These are phyloP conservation scores for Sordariomycetes sp. DNA, from an alignment of 2,329 filamentous ascomycete genomes.

Conservation along the genomic window DNA sequence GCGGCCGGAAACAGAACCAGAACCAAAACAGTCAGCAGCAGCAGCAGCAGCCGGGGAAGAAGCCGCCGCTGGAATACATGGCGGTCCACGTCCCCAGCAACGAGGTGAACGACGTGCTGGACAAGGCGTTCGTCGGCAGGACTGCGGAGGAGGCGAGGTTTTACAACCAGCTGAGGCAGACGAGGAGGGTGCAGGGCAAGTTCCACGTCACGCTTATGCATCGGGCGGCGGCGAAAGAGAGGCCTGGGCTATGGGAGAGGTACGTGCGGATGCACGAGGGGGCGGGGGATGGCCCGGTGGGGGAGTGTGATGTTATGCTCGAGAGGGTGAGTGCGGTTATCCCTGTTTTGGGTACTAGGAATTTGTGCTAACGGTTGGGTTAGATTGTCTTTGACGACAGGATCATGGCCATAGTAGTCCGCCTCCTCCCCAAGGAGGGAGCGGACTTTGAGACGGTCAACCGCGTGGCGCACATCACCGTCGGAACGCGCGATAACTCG, in stretches of 20 bases:
- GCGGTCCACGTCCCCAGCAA: conserved; percentile 30
- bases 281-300: conserved; percentile 30
- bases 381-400: conserved; percentile 72
- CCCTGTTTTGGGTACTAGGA: conserved; percentile 17
- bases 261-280: conserved; percentile 49
- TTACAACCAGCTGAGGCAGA: conserved; percentile 62
- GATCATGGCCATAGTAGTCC: conserved; percentile 83
- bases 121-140: conserved; percentile 51
- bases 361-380: not conserved
- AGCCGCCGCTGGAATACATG: conserved; percentile 43
- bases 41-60: conserved; percentile 20
- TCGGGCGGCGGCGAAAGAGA: conserved; percentile 44
- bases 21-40: not conserved
- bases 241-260: conserved; percentile 61
- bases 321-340: conserved; percentile 42
- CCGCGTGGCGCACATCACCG: conserved; percentile 70
- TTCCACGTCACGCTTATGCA: conserved; percentile 97
- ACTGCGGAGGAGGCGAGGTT: conserved; percentile 35
- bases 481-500: conserved; percentile 61
- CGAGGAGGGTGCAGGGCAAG: conserved; percentile 61
- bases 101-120: conserved; percentile 41
- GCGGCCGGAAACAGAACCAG: conserved; percentile 17
- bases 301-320: conserved; percentile 48
- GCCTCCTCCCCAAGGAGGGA: conserved; percentile 33
- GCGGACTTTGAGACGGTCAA: conserved; percentile 60